These are phyloP conservation scores for Marasmius tenuissimus DNA, from an alignment of 1,284 basidiomycete genomes.

Conservation along the genomic window DNA sequence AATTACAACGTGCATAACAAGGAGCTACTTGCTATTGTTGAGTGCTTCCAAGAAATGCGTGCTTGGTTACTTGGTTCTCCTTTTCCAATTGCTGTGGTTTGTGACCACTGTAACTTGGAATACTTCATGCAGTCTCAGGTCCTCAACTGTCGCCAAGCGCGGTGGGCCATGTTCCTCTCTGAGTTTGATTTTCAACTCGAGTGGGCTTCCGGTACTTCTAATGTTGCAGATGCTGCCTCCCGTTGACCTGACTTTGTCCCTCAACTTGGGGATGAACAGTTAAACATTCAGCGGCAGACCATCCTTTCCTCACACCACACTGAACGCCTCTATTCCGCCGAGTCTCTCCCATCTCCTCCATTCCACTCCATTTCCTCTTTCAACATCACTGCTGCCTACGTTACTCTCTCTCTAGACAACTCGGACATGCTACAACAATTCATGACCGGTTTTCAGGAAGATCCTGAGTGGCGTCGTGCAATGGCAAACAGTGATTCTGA, in stretches of 20 bases:
- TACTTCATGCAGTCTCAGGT: conserved; percentile 26
- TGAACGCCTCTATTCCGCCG: conserved; percentile 10
- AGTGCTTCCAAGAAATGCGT: conserved; percentile 30
- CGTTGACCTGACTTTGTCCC: conserved; percentile 29
- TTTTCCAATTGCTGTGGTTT: conserved; percentile 21
- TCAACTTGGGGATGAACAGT: conserved; percentile 32
- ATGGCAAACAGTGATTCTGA: conserved; percentile 21
- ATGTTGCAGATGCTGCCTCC: conserved; percentile 35
- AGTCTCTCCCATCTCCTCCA: background rate
- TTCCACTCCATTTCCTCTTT: background rate
- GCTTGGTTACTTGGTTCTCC: conserved; percentile 28
- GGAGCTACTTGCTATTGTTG: conserved; percentile 27
- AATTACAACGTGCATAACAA: conserved; percentile 30
- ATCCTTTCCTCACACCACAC: conserved; percentile 25
- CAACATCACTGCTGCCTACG: conserved; percentile 18
- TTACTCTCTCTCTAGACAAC: conserved; percentile 28
- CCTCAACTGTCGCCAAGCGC: conserved; percentile 33
- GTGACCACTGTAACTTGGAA: conserved; percentile 32
- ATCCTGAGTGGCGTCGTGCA: conserved; percentile 31
- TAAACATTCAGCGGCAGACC: conserved; percentile 15
- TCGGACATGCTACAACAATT: conserved; percentile 29
- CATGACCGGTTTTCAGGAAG: conserved; percentile 22
- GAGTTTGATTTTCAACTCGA: conserved; percentile 29
- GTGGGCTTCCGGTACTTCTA: conserved; percentile 27
- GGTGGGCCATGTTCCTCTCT: conserved; percentile 32